Conservation (phyloP, 805 yeast genomes). For the Saturnispora silvae region DNA sequence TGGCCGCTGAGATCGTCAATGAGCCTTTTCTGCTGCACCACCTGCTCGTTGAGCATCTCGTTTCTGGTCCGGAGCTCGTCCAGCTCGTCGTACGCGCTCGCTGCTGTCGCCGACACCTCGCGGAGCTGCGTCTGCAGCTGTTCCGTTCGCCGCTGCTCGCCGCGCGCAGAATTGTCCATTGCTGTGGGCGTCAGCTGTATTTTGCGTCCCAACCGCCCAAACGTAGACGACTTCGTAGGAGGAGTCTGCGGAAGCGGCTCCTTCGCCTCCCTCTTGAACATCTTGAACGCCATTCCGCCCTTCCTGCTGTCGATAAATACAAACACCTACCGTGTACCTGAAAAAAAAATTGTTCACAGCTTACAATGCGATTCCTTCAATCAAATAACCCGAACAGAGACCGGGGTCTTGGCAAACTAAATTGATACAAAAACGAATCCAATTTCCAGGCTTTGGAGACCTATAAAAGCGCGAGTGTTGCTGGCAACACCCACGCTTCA, state of each 20-base stretch:
- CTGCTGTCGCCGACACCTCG: constrained; percentile 20
- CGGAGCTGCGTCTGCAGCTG: constrained; percentile 16
- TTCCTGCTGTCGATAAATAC: not conserved
- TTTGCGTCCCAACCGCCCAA: not conserved
- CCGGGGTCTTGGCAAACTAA: too few species aligned
- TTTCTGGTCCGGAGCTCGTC: constrained; percentile 19
- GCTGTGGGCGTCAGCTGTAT: constrained; percentile 14
- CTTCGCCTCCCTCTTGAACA: constrained; percentile 5
- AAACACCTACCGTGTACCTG: not conserved
- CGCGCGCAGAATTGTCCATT: constrained; percentile 16
- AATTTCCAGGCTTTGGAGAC: too few species aligned
- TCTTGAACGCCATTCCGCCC: constrained; percentile 4
- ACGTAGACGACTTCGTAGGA: not conserved
- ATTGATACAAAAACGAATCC: too few species aligned
- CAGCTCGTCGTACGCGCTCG: constrained; percentile 20
- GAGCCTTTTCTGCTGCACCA: constrained; percentile 19
- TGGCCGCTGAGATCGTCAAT: constrained; percentile 18
- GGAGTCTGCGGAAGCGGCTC: constrained; percentile 14
- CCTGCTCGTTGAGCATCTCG: constrained; percentile 20
- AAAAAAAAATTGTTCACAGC: not conserved
- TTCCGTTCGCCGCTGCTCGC: constrained; percentile 17
- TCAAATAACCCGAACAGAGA: too few species aligned
- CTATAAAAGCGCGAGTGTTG: too few species aligned
- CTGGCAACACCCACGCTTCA: too few species aligned
- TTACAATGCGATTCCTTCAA: too few species aligned